Evolutionary conservation across 148 eudicot species (phyloP), one percentile per base, ranked within the genome.

Genomic region (Chenopodium formosanum): DNA sequence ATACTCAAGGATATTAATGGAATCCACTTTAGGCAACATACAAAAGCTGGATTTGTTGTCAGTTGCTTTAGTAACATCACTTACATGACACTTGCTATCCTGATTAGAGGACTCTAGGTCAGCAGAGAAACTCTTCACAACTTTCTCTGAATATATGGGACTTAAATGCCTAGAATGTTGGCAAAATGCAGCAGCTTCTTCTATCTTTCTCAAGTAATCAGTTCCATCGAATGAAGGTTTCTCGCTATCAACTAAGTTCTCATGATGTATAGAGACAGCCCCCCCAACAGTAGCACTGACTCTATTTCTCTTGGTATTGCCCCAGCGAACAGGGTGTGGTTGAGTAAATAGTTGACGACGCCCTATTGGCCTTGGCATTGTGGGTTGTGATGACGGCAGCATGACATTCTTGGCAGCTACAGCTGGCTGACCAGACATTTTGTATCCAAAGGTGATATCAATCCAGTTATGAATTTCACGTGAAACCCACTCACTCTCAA

Each of bases 381-480:
- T 85, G 63, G 94, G 87, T 70, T 89, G 88, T 44, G 97, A 90
- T 44, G 91, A 84, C 50, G 98, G 89, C 84, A 96, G 78, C 99
- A 96, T 96, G 62, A 94, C 97, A 79, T 96, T 96, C 88, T 96
- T 96, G 73, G 99, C 99, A 80, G 85, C 88, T 81, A 92, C 65
- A 79, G 99, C 97, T 71, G 95, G 94, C 79, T 91, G 85, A 84
- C 98, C 99, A 27, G 94, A 89, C 99, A 96, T 92, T 87, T 96
- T 91, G 88, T 90, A 92, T 80, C 99, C 99, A 87, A 96, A 96
- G 56, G 93, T 94, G 74, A 94, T 92, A 86, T 96, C 99, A 82
- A 96, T 96, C 99, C 99, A 96, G 48, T 96, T 91, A 86, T 96
- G 98, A 80, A 96, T 91, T 77, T 91, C 87, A 25, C 82, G 69